A percentile compares a stretch with the other conserved stretches of the same genome.
These are phyloP conservation scores for Saccharomycopsis crataegensis DNA, from an alignment of 1,139 yeast species.

Conservation along the genomic window DNA sequence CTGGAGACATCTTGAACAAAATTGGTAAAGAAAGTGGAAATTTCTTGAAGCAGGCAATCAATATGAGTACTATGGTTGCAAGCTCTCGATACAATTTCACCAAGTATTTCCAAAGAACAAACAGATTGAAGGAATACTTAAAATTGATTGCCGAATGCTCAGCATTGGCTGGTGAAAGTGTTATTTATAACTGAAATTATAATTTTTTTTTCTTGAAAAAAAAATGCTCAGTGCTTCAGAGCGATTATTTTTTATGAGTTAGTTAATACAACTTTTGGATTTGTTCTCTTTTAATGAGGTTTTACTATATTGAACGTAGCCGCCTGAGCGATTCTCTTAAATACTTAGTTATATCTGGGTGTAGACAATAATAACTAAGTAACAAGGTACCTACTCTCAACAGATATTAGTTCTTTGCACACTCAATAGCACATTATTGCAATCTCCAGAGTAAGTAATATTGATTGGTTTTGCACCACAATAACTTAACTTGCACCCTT, in stretches of 20 bases:
- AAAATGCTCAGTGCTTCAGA: background rate
- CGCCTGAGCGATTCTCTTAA: no score
- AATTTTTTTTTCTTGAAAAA: background rate
- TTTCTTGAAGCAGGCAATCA: slow-evolving; percentile 46
- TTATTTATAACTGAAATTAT: slow-evolving; percentile 4
- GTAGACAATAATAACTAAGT: no score
- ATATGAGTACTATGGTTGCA: slow-evolving; percentile 48
- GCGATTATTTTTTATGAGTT: no score
- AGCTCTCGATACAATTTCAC: slow-evolving; percentile 41
- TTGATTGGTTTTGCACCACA: no score
- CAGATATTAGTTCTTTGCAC: no score
- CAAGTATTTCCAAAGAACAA: slow-evolving; percentile 50
- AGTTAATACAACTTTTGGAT: no score
- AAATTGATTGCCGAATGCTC: slow-evolving; percentile 50
- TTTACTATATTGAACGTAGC: no score
- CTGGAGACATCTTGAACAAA: background rate
- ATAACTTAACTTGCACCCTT: background rate
- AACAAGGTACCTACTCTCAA: no score
- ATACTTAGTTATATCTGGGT: no score
- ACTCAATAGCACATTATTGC: no score
- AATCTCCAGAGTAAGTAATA: no score
- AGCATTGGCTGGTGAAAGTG: slow-evolving; percentile 34
- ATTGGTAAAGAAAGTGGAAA: slow-evolving; percentile 23
- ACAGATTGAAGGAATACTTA: slow-evolving; percentile 58
- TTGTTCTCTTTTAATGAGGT: no score